These are phyloP conservation scores for Dactylis glomerata DNA, from an alignment of 176 grass and related monocot species.

Conservation along the genomic window DNA sequence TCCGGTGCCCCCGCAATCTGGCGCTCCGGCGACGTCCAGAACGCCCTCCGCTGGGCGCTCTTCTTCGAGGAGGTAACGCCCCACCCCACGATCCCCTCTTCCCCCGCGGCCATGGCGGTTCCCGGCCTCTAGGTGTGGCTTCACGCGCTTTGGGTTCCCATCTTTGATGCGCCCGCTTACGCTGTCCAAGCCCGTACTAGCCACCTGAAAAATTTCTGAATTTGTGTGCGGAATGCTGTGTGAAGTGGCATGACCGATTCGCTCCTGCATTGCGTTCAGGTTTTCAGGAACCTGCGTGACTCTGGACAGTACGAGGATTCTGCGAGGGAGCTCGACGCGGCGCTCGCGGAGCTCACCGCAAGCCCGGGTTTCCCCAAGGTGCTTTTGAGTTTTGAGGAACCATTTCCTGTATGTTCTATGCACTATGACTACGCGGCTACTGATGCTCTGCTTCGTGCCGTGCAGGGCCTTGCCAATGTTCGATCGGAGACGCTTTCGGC, in stretches of 20 bases:
- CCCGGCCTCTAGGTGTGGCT: not conserved
- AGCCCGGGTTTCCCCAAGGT: slow-evolving; percentile 65
- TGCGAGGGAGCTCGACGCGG: slow-evolving; percentile 54
- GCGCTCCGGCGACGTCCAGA: slow-evolving; percentile 46
- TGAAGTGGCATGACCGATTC: not conserved
- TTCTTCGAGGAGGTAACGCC: slow-evolving; percentile 63
- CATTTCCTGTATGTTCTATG: not conserved
- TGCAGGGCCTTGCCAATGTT: slow-evolving; percentile 56
- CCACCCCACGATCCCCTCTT: not conserved
- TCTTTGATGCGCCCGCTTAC: not conserved
- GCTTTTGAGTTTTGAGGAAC: not conserved
- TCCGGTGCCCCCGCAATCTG: slow-evolving; percentile 47
- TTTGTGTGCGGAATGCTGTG: not conserved
- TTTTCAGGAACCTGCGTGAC: slow-evolving; percentile 52
- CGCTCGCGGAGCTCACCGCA: slow-evolving; percentile 47
- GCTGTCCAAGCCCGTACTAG: not conserved
- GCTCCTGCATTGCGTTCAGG: slow-evolving; percentile 35
- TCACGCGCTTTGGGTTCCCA: not conserved
- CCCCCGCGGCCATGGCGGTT: not conserved
- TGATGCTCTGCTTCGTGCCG: not conserved
- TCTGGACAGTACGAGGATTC: slow-evolving; percentile 50
- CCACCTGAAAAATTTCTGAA: not conserved
- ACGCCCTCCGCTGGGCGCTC: slow-evolving; percentile 54
- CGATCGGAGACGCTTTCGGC: slow-evolving; percentile 45
- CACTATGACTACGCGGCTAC: not conserved